Conservation (phyloP, 2,329 filamentous ascomycete species). For the Sporothrix schenckii region DNA sequence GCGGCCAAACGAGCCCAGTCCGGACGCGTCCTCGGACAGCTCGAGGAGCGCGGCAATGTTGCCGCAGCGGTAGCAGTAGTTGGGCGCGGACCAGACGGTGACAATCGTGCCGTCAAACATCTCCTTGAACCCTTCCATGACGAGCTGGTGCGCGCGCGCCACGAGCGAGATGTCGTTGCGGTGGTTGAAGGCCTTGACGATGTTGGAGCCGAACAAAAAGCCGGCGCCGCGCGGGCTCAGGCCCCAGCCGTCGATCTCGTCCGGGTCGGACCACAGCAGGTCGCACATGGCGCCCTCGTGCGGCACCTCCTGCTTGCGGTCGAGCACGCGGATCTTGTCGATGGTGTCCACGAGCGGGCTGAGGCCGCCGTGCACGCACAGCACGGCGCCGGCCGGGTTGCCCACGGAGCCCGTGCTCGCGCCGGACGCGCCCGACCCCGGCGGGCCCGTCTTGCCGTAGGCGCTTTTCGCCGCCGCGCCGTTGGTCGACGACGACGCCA, state of each 20-base stretch:
- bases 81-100: conserved; percentile 97
- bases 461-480: not conserved
- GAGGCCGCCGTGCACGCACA: conserved; percentile 94
- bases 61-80: conserved; percentile 95
- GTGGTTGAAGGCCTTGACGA: conserved; percentile 95
- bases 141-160: conserved; percentile 91
- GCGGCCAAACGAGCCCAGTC: conserved; percentile 68
- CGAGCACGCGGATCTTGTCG: conserved; percentile 91
- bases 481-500: not conserved
- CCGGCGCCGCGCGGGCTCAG: conserved; percentile 91
- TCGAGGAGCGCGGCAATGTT: conserved; percentile 96
- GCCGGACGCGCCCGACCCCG: conserved; percentile 77
- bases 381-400: conserved; percentile 77
- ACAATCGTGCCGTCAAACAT: conserved; percentile 98
- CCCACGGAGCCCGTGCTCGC: conserved; percentile 65
- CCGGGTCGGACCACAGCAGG: conserved; percentile 94
- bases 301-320: conserved; percentile 96
- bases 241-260: conserved; percentile 97
- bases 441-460: conserved; percentile 58
- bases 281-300: conserved; percentile 99
- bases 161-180: conserved; percentile 90
- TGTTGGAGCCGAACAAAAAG: conserved; percentile 93
- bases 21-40: conserved; percentile 82
- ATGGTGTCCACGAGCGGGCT: conserved; percentile 90
- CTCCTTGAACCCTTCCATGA: conserved; percentile 99